Evolutionary conservation across 1,139 yeast species (phyloP).

Genomic region (Blastobotrys raffinosifermentans): DNA sequence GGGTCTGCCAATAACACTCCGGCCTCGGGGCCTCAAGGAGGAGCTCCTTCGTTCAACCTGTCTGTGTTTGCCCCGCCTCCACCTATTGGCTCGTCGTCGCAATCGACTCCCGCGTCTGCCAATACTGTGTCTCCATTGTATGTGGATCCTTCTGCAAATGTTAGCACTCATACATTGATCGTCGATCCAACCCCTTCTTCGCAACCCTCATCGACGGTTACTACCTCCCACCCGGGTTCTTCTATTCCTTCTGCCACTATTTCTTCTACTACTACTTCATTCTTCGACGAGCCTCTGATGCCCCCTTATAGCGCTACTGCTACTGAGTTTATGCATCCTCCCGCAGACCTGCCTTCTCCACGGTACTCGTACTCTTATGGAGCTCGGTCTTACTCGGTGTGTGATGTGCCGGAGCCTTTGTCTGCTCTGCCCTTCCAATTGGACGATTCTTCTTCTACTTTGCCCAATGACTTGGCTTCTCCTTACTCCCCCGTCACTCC

Average conservation of each 20-base stretch:
- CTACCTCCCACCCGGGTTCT: neutral
- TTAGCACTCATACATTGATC: constrained; percentile 1
- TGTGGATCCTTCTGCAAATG: neutral
- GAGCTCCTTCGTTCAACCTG: neutral
- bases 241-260: neutral
- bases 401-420: neutral
- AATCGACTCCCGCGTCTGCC: neutral
- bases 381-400: constrained; percentile 1
- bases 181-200: constrained; percentile 1
- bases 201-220: neutral
- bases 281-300: neutral
- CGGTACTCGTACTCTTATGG: neutral
- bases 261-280: neutral
- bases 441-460: neutral
- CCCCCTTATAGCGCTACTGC: neutral
- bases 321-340: neutral
- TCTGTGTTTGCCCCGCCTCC: constrained; percentile 1
- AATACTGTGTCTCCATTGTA: neutral
- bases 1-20: neutral
- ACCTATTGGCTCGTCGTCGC: neutral
- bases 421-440: constrained; percentile 1
- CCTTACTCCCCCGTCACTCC: neutral
- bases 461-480: neutral
- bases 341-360: neutral
- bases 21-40: neutral